phyloP scores from a whole-genome alignment of 768 basidiomycete genomes.

The Agaricus subrufescens region DNA sequence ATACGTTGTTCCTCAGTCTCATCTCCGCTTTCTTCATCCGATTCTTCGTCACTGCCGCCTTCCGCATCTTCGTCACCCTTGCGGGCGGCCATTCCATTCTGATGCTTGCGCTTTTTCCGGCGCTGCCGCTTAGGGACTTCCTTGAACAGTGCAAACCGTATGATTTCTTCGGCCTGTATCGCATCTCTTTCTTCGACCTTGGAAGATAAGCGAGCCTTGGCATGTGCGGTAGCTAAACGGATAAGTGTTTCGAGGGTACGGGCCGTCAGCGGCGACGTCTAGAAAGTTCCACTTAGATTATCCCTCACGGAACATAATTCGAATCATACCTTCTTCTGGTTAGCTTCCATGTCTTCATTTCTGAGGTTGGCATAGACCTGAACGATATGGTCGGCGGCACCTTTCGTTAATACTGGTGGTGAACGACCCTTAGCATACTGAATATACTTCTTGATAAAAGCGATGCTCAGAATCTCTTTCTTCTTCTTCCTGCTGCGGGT shows the following conservation, averaged over 20 bases:
- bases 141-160: conserved; percentile 96
- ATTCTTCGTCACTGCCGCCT: conserved; percentile 48
- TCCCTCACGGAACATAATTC: conserved; percentile 10
- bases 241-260: conserved; percentile 98
- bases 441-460: conserved; percentile 97
- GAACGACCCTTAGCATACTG: conserved; percentile 93
- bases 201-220: conserved; percentile 85
- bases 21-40: conserved; percentile 41
- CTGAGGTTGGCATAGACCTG: conserved; percentile 87
- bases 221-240: conserved; percentile 96
- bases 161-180: conserved; percentile 86
- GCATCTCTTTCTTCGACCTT: conserved; percentile 87
- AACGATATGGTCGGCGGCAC: conserved; percentile 92
- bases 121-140: conserved; percentile 85
- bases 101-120: conserved; percentile 84
- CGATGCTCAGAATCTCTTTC: conserved; percentile 84
- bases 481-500: conserved; percentile 59
- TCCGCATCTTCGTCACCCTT: conserved; percentile 38
- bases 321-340: conserved; percentile 70
- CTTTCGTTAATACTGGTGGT: conserved; percentile 83
- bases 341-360: conserved; percentile 89
- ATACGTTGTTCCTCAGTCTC: conserved; percentile 40
- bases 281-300: conserved; percentile 12
- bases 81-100: conserved; percentile 54
- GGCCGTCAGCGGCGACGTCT: conserved; percentile 97